phyloP scores from a whole-genome alignment of 352 stramenopile species.

The Elongisporangium senticosum region DNA sequence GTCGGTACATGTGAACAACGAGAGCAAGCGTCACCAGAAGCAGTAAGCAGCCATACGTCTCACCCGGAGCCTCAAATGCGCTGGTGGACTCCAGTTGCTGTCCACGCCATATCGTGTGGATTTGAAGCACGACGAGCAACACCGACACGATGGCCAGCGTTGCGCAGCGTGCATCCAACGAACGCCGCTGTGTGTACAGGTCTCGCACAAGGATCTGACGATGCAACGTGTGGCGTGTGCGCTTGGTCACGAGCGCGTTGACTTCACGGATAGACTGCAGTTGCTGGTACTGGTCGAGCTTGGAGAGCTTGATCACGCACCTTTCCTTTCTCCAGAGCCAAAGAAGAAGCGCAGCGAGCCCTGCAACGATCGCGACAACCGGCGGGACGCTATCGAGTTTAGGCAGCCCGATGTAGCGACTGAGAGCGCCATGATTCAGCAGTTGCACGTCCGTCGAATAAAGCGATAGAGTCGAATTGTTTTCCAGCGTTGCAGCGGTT shows the following conservation, averaged over 20 bases:
- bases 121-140: conserved; percentile 38
- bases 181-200: conserved; percentile 31
- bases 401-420: conserved; percentile 41
- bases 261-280: conserved; percentile 1
- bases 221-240: conserved; percentile 7
- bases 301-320: conserved; percentile 17
- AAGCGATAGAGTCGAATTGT: conserved; percentile 10
- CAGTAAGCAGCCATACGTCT: conserved; percentile 42
- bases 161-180: conserved; percentile 16
- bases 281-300: conserved; percentile 17
- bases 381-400: conserved; percentile 39
- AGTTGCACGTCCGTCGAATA: conserved; percentile 6
- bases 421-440: conserved; percentile 35
- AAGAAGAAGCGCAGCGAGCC: conserved; percentile 4
- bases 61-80: conserved; percentile 34
- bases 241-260: conserved; percentile 18
- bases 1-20: conserved; percentile 33
- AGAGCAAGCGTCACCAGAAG: conserved; percentile 34
- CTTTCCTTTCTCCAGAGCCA: conserved; percentile 36
- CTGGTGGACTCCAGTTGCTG: conserved; percentile 12
- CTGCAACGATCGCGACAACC: conserved; percentile 20
- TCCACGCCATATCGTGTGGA: conserved; percentile 51
- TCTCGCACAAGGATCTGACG: conserved; percentile 17
- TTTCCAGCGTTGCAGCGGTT: conserved; percentile 2
- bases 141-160: conserved; percentile 29